Conservation (phyloP, 2,329 filamentous ascomycete genomes). For the Aspergillus uvarum region DNA sequence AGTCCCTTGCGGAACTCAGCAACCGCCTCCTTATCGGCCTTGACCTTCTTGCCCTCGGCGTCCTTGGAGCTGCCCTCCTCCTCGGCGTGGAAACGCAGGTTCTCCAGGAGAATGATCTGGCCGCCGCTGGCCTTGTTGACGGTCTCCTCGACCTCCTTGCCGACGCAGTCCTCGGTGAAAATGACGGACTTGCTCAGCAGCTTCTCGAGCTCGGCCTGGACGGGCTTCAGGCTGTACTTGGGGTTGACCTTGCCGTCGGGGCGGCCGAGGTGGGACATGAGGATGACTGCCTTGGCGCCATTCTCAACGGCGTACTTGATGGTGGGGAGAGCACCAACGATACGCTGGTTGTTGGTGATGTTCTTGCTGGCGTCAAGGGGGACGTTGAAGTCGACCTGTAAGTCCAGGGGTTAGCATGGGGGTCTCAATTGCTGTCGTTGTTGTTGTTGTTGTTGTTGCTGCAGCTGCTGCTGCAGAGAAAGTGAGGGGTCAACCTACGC, state of each 20-base stretch:
- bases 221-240: slow-evolving; percentile 94
- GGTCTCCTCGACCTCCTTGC: slow-evolving; percentile 81
- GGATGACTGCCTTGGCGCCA: slow-evolving; percentile 85
- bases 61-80: slow-evolving; percentile 97
- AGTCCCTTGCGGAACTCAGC: slow-evolving; percentile 92
- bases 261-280: slow-evolving; percentile 98
- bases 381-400: slow-evolving; percentile 98
- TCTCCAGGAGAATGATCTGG: slow-evolving; percentile 88
- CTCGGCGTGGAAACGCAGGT: slow-evolving; percentile 96
- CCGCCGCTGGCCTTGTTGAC: slow-evolving; percentile 81
- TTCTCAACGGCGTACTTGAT: slow-evolving; percentile 92
- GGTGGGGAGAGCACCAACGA: slow-evolving; percentile 89
- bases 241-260: slow-evolving; percentile 84
- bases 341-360: slow-evolving; percentile 97
- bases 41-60: slow-evolving; percentile 91
- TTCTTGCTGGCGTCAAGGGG: slow-evolving; percentile 91
- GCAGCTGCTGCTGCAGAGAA: slow-evolving; percentile 22
- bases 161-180: slow-evolving; percentile 88
- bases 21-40: slow-evolving; percentile 92
- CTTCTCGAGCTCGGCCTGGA: slow-evolving; percentile 89
- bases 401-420: slow-evolving; percentile 12
- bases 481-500: slow-evolving; percentile 60
- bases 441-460: no score
- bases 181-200: slow-evolving; percentile 79
- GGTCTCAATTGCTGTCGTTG: neutral